Base-by-base conservation (phyloP, 2,329 filamentous ascomycete species). In the Podosphaera xanthii region DNA sequence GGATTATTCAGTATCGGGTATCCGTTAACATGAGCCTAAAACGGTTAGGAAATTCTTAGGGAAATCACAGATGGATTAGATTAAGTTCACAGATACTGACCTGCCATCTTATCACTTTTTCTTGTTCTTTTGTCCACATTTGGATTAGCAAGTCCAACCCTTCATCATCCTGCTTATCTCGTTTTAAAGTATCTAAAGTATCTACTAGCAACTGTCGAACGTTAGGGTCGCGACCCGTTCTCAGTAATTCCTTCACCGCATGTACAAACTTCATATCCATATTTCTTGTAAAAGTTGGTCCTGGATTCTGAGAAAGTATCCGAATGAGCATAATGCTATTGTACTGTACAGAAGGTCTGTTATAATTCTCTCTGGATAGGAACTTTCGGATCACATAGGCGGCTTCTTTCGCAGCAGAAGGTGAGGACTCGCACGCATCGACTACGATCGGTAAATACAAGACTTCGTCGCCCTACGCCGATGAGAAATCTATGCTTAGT, bases 271-370 rank as follows among this genome's bases (percentile, higher is more conserved):
- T 87, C 67, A 83, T 77, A 71, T 96, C 90, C 49, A 97, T 71
- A 69, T 94, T 90, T 64, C 86, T 80, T n/a, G 91, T 95, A 68
- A 98, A 98, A 1, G 82, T 88, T 58, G 79, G 77, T 36, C 91
- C 91, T 0, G 92, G 92, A 69, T 98, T 96, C 70, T 97, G 90
- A 65, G 83, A 78, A 64, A 98, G 75, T 67, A 98, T 98, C 62
- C 91, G 84, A 65, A 94, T 77, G 59, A 98, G 79, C 92, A 97
- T 97, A 67, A 97, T 82, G 63, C 88, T 85, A 73, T 97, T 96
- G 77, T 96, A 97, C 71, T 97, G 91, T 65, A 83, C 82, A 66
- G 86, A 82, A 8, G 87, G 75, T 53, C 74, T 75, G 34, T 71
- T 69, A 65, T 72, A 81, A 71, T 87, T 82, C 53, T 90, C 85